Evolutionary conservation across 495 filamentous ascomycete species (phyloP).

Genomic region (Thozetella sp.): DNA sequence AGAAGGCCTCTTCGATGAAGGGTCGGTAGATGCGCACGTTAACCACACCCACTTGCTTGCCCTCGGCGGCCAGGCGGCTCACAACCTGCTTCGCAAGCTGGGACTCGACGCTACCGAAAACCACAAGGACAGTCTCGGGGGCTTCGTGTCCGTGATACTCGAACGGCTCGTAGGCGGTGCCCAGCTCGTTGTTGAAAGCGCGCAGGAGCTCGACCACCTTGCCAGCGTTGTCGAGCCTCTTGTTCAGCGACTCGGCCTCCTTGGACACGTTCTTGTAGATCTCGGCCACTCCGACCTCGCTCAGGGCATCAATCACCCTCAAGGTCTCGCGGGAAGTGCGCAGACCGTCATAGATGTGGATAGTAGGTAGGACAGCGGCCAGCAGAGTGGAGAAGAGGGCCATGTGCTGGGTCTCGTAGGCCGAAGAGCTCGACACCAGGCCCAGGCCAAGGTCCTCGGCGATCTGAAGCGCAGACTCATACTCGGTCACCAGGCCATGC

Average conservation of each 20-base stretch:
- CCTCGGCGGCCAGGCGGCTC: slow-evolving; percentile 67
- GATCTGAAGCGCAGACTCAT: slow-evolving; percentile 75
- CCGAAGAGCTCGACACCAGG: slow-evolving; percentile 80
- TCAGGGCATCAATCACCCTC: slow-evolving; percentile 81
- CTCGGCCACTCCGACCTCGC: slow-evolving; percentile 67
- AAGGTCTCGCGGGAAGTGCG: slow-evolving; percentile 83
- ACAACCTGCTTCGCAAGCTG: slow-evolving; percentile 84
- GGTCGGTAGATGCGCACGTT: slow-evolving; percentile 93
- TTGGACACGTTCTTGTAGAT: slow-evolving; percentile 71
- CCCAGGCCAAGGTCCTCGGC: slow-evolving; percentile 92
- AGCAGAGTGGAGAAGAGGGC: slow-evolving; percentile 84
- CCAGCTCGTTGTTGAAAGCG: slow-evolving; percentile 88
- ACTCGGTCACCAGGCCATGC: slow-evolving; percentile 80
- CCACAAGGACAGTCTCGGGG: slow-evolving; percentile 80
- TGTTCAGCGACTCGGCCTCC: slow-evolving; percentile 61
- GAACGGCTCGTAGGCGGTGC: slow-evolving; percentile 88
- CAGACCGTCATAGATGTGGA: slow-evolving; percentile 94
- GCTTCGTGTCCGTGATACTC: slow-evolving; percentile 89
- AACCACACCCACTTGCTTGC: slow-evolving; percentile 78
- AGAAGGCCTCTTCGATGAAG: slow-evolving; percentile 91
- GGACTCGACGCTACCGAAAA: slow-evolving; percentile 89
- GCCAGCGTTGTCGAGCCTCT: slow-evolving; percentile 71
- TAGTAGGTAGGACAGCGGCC: slow-evolving; percentile 75
- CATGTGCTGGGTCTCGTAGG: slow-evolving; percentile 95
- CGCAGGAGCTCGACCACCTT: slow-evolving; percentile 75